phyloP scores from a whole-genome alignment of 148 eudicot genomes.

The Beta vulgaris region DNA sequence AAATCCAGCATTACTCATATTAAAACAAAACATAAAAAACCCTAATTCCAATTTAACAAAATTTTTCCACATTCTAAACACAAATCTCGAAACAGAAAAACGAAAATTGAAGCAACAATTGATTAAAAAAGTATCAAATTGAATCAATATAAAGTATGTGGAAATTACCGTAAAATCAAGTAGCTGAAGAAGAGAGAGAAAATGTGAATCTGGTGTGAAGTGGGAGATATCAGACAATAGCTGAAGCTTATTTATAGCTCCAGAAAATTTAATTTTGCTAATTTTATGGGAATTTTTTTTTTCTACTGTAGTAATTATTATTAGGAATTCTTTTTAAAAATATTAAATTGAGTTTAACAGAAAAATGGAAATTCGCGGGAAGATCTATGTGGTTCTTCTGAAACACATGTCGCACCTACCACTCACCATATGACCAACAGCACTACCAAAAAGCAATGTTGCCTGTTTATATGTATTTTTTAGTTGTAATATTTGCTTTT shows the following conservation, averaged over 20 bases:
- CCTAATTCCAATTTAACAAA: neutral
- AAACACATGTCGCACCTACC: constrained; percentile 24
- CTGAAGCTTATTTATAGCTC: constrained; percentile 20
- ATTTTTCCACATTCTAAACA: neutral
- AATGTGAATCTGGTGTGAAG: neutral
- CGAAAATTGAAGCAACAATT: neutral
- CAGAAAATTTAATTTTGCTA: neutral
- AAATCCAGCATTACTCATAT: neutral
- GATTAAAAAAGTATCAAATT: neutral
- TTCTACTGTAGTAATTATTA: neutral
- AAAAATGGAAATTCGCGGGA: constrained; percentile 21
- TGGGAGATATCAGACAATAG: neutral
- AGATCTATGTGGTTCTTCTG: neutral
- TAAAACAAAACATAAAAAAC: constrained; percentile 2
- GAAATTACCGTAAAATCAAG: constrained; percentile 9
- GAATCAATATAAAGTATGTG: neutral
- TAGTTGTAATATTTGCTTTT: too few relatives aligned
- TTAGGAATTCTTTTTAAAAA: neutral
- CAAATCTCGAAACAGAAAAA: neutral
- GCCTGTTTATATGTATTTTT: constrained; percentile 11
- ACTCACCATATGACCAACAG: constrained; percentile 5
- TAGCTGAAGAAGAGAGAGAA: neutral
- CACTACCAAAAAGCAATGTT: neutral
- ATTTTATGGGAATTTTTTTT: neutral
- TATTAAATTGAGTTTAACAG: neutral